Conservation (phyloP, 2,329 filamentous ascomycete genomes). For the Fusarium zealandicum region DNA sequence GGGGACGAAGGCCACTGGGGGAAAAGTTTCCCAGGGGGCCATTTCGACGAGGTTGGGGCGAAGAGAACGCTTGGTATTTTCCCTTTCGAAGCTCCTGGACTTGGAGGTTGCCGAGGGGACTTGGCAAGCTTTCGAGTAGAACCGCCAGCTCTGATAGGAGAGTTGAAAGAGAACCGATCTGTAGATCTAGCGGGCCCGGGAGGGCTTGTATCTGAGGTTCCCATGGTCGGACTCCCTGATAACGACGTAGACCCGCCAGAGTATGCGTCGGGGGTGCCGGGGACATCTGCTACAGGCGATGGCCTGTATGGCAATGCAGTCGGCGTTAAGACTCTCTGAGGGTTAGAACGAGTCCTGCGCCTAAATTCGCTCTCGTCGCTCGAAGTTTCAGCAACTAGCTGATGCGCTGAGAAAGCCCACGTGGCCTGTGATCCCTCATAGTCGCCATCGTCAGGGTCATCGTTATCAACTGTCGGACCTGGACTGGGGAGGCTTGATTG, state of each 20-base stretch:
- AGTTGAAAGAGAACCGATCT: not conserved
- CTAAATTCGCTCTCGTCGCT: not conserved
- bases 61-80: not conserved
- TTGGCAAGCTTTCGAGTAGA: not conserved
- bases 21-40: not conserved
- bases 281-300: not conserved
- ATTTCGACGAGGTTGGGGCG: not conserved
- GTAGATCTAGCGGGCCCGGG: not conserved
- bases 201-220: not conserved
- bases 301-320: not conserved
- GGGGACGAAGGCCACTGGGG: not conserved
- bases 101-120: not conserved
- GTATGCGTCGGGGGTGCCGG: not conserved
- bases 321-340: too few relatives aligned
- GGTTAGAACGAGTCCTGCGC: not conserved
- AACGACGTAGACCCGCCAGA: not conserved
- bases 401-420: not conserved
- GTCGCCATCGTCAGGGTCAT: conserved; percentile 11
- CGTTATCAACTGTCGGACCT: not conserved
- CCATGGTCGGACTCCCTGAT: not conserved
- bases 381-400: not conserved
- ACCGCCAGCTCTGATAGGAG: not conserved
- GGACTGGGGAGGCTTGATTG: not conserved
- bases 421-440: conserved; percentile 2
- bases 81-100: not conserved